Base-by-base conservation (phyloP, 208 protist genomes). In the Acanthamoeba culbertsoni region DNA sequence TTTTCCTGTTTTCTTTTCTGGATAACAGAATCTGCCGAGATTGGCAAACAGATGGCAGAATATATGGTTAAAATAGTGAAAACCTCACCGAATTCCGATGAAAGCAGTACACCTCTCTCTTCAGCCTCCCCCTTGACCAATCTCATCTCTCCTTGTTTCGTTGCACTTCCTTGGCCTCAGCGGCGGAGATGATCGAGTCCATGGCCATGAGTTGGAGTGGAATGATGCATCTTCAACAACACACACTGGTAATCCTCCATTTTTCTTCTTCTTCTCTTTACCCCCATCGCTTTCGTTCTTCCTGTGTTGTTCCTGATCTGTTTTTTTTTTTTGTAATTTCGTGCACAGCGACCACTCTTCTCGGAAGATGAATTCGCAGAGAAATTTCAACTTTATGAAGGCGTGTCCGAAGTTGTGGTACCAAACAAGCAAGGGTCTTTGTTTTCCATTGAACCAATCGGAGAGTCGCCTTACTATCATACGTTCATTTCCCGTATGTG, bases 191-290 rank as follows among this genome's bases (percentile, higher is more conserved):
- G 33, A 75, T 75, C 65, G 65, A 75, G 8, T 75, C 65, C 4
- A 75, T 75, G 65, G 65, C 65, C 33, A 23, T 75, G 65, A 75
- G 65, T 35, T 75, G 65, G 65, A 35, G 65, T 26, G 65, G 65
- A 20, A 75, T 75, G 65, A 75, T 75, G 65, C 65, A 75, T n/a
- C 65, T 75, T 4, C 65, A 75, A 35, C 65, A 75, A 35, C 65
- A 75, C n/a, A 45, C 28, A 4, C n/a, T 75, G 65, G 65, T 75
- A 63, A 6, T 28, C 23, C 26, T 28, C 26, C 0, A 0, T n/a
- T 28, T 12, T 2, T 28, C 57, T n/a, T 55, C n/a, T n/a, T n/a
- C n/a, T n/a, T n/a, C n/a, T n/a, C n/a, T n/a, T n/a, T n/a, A n/a
- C n/a, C n/a, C n/a, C n/a, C n/a, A n/a, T n/a, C n/a, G n/a, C n/a